Percentiles rank a stretch among this genome's conserved stretches.
Conservation (phyloP, 306 rosid genomes). For the Astragalus membranaceus region DNA sequence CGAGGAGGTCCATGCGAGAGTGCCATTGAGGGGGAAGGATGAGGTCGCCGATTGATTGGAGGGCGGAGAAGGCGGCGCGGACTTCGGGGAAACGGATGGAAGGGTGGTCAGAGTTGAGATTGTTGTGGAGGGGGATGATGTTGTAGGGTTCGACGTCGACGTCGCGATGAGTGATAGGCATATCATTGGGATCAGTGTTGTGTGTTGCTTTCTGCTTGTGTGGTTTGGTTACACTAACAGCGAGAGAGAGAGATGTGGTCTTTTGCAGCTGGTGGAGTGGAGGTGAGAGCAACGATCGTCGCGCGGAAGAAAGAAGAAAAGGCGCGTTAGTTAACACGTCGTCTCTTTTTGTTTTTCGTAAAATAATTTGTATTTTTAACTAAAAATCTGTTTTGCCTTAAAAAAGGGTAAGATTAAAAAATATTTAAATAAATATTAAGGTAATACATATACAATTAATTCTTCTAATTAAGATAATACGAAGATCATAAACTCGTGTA, state of each 20-base stretch:
- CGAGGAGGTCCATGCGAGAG: constrained; percentile 67
- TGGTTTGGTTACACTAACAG: neutral
- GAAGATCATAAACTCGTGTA: no score
- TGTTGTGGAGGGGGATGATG: constrained; percentile 61
- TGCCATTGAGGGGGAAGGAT: constrained; percentile 68
- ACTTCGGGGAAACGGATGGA: constrained; percentile 80
- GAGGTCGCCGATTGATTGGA: constrained; percentile 50
- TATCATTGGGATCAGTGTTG: neutral
- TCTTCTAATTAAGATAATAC: no score
- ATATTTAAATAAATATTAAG: no score
- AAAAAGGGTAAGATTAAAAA: no score
- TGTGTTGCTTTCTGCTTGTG: neutral
- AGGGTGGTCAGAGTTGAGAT: constrained; percentile 76
- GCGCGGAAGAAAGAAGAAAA: neutral
- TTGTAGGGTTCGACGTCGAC: constrained; percentile 45
- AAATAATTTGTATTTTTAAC: no score
- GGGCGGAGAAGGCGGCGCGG: constrained; percentile 61
- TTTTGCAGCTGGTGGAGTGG: neutral
- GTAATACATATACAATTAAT: no score
- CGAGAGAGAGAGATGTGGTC: neutral
- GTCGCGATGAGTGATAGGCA: constrained; percentile 3
- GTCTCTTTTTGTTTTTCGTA: neutral
- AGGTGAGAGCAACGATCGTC: constrained; percentile 4
- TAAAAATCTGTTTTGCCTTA: no score
- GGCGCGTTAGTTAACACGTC: constrained; percentile 5